Percentiles rank a stretch among this genome's conserved stretches.
Conservation (phyloP, 2,329 filamentous ascomycete species). For the Ustulina deusta region DNA sequence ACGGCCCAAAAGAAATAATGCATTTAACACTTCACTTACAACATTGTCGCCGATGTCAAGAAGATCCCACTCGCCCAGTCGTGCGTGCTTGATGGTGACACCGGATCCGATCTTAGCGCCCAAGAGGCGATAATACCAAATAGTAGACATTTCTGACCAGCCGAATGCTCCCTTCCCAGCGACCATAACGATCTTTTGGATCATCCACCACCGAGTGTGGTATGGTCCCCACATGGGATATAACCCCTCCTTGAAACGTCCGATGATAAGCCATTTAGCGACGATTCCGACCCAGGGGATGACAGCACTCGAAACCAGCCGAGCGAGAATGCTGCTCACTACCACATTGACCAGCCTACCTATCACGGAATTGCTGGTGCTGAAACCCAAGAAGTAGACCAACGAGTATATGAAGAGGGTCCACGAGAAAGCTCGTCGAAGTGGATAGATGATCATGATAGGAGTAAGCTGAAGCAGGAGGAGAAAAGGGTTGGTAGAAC, state of each 20-base stretch:
- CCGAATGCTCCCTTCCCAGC: constrained; percentile 62
- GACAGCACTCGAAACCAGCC: constrained; percentile 54
- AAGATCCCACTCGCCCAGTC: constrained; percentile 68
- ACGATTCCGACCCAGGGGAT: constrained; percentile 62
- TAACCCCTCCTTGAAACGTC: constrained; percentile 63
- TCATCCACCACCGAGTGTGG: constrained; percentile 70
- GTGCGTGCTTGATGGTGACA: constrained; percentile 60
- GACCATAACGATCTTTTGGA: constrained; percentile 64
- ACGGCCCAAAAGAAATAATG: neutral
- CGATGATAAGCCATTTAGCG: constrained; percentile 67
- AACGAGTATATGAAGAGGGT: constrained; percentile 63
- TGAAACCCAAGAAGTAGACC: constrained; percentile 55
- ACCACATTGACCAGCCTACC: constrained; percentile 64
- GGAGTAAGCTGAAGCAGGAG: constrained; percentile 65
- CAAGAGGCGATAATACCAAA: constrained; percentile 63
- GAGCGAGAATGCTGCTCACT: constrained; percentile 58
- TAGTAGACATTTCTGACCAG: constrained; percentile 54
- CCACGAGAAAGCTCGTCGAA: constrained; percentile 65
- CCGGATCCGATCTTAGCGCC: constrained; percentile 65
- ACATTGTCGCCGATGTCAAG: constrained; percentile 65
- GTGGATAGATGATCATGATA: constrained; percentile 61
- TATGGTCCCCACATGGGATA: constrained; percentile 71
- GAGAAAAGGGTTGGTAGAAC: constrained; percentile 62
- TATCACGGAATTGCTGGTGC: constrained; percentile 54
- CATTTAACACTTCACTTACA: constrained; percentile 5